Evolutionary conservation across 1,139 yeast genomes (phyloP).

Genomic region (Martiniozyma asiatica): DNA sequence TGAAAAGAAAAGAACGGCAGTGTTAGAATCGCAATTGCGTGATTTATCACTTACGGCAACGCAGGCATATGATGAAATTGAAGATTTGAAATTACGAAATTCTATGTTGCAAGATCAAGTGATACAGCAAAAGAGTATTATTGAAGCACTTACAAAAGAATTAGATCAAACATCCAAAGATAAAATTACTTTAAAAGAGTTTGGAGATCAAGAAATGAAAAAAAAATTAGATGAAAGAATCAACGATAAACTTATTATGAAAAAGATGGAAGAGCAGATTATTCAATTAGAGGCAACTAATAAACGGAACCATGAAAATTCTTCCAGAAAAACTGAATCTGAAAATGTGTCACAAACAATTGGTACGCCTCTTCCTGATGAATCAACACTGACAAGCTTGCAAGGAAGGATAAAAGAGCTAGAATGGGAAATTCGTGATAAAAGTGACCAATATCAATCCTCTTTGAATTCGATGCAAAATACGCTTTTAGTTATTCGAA

Average conservation of each 20-base stretch:
- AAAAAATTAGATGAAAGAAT: conserved; percentile 1
- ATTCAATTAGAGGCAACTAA: too few species aligned
- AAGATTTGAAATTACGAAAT: conserved; percentile 10
- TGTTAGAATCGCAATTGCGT: conserved; percentile 12
- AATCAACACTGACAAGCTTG: neutral
- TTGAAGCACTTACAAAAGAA: conserved; percentile 10
- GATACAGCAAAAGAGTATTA: conserved; percentile 12
- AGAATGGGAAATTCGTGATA: conserved; percentile 6
- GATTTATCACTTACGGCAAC: conserved; percentile 16
- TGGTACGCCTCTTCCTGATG: too few species aligned
- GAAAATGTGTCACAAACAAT: too few species aligned
- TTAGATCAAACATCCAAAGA: conserved; percentile 8
- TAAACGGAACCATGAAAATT: too few species aligned
- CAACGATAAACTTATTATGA: too few species aligned
- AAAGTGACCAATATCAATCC: conserved; percentile 6
- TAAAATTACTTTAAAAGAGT: conserved; percentile 3
- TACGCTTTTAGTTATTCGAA: conserved; percentile 7
- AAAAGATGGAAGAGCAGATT: too few species aligned
- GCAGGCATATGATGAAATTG: conserved; percentile 14
- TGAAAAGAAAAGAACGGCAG: conserved; percentile 22
- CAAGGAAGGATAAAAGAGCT: conserved; percentile 7
- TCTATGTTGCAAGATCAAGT: conserved; percentile 14
- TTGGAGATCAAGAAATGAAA: conserved; percentile 5
- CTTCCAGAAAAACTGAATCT: too few species aligned
- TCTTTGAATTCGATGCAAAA: conserved; percentile 6